Evolutionary conservation across 768 basidiomycete species (phyloP).

Genomic region (Auricularia cornea): DNA sequence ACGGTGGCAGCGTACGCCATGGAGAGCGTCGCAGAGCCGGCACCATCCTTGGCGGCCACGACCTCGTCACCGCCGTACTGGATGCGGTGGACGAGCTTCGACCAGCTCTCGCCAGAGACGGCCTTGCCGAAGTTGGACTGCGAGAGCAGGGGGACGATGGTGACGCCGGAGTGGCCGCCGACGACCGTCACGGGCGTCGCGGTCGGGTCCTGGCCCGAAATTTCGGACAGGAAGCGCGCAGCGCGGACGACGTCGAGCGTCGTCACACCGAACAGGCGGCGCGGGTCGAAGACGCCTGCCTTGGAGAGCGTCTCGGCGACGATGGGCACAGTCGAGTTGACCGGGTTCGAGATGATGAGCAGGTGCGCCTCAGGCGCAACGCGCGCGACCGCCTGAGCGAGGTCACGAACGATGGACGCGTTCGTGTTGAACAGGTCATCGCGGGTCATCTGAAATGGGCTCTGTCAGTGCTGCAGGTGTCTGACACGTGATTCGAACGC

Average conservation of each 20-base stretch:
- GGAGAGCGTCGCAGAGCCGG: slow-evolving; percentile 65
- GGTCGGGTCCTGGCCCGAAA: slow-evolving; percentile 55
- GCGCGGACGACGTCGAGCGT: slow-evolving; percentile 97
- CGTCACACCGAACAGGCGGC: slow-evolving; percentile 89
- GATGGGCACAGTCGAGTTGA: slow-evolving; percentile 97
- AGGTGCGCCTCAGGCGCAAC: slow-evolving; percentile 87
- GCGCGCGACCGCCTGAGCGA: slow-evolving; percentile 80
- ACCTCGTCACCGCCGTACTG: slow-evolving; percentile 99
- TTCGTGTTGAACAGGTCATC: slow-evolving; percentile 98
- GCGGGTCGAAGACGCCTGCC: slow-evolving; percentile 86
- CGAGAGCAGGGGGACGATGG: slow-evolving; percentile 92
- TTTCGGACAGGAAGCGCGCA: slow-evolving; percentile 74
- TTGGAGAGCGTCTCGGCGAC: slow-evolving; percentile 87
- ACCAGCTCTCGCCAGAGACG: slow-evolving; percentile 67
- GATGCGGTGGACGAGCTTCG: slow-evolving; percentile 82
- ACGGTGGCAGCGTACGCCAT: slow-evolving; percentile 75
- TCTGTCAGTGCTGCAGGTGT: background rate
- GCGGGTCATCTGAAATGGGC: slow-evolving; percentile 70
- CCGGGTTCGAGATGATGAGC: slow-evolving; percentile 97
- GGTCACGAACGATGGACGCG: slow-evolving; percentile 94
- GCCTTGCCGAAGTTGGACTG: slow-evolving; percentile 63
- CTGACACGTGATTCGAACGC: slow-evolving; percentile 28
- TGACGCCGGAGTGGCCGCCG: slow-evolving; percentile 95
- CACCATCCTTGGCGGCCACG: slow-evolving; percentile 93
- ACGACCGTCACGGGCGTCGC: slow-evolving; percentile 76